Evolutionary conservation across 2,329 filamentous ascomycete species (phyloP).

Genomic region (Colletotrichum aenigma): DNA sequence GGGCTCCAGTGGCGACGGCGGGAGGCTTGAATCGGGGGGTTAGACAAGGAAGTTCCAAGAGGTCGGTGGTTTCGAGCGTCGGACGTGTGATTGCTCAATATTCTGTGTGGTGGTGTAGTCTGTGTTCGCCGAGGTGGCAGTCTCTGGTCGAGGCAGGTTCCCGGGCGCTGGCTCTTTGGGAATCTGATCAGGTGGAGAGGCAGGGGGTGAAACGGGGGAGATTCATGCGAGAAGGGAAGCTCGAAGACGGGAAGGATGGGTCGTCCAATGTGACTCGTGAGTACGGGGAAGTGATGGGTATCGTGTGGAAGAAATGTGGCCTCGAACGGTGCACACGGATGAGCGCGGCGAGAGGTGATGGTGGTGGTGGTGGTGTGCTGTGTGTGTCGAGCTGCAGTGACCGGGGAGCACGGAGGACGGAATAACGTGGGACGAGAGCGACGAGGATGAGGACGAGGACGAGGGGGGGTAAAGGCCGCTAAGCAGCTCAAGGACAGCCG

Average conservation of each 20-base stretch:
- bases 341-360: background rate
- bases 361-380: background rate
- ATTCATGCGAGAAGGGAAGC: constrained; percentile 16
- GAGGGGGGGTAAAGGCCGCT: background rate
- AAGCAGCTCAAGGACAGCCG: background rate
- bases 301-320: constrained; percentile 15
- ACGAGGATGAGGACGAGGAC: background rate
- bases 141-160: background rate
- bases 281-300: constrained; percentile 7
- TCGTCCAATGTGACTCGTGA: constrained; percentile 12
- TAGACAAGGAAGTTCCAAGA: background rate
- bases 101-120: background rate
- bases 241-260: constrained; percentile 7
- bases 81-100: background rate
- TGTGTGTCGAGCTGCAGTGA: background rate
- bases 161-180: background rate
- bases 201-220: constrained; percentile 20
- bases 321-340: constrained; percentile 6
- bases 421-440: constrained; percentile 9
- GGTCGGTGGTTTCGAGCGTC: background rate
- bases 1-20: background rate
- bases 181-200: constrained; percentile 5
- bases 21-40: background rate
- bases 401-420: constrained; percentile 12
- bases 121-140: background rate